Percentiles rank a stretch among this genome's conserved stretches.
phyloP scores from a whole-genome alignment of 2,329 filamentous ascomycete species.

The Fusarium pininemorale region DNA sequence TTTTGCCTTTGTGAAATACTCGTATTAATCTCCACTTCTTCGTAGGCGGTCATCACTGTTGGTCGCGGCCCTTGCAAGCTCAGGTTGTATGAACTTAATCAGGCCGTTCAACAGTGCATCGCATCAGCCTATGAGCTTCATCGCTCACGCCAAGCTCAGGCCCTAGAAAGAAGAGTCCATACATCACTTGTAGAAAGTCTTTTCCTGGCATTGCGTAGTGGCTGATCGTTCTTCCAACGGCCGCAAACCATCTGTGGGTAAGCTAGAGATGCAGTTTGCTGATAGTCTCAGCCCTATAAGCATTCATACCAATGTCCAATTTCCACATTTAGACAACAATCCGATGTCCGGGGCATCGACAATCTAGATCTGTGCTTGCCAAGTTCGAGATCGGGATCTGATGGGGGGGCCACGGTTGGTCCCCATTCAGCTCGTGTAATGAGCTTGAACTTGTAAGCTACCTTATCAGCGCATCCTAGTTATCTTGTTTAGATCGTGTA shows the following conservation, averaged over 20 bases:
- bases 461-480: fast-evolving
- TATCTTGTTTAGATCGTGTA: too few species aligned
- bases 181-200: background rate
- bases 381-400: background rate
- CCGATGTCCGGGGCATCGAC: fast-evolving
- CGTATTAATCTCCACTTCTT: background rate
- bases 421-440: fast-evolving
- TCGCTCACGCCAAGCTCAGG: background rate
- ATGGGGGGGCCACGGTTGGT: background rate
- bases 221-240: fast-evolving
- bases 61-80: background rate
- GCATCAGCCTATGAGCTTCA: background rate
- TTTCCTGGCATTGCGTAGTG: background rate
- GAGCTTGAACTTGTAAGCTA: background rate
- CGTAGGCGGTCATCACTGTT: background rate
- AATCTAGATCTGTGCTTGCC: too few species aligned
- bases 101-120: fast-evolving
- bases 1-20: fast-evolving
- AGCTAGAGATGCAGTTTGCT: background rate
- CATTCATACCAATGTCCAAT: background rate
- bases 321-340: background rate
- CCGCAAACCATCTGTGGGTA: fast-evolving
- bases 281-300: background rate
- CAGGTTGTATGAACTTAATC: background rate
- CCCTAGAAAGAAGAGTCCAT: fast-evolving